A percentile compares a stretch with the other conserved stretches of the same genome.
Conservation (phyloP, 164 flowering plant species). For the Aristolochia fimbriata region DNA sequence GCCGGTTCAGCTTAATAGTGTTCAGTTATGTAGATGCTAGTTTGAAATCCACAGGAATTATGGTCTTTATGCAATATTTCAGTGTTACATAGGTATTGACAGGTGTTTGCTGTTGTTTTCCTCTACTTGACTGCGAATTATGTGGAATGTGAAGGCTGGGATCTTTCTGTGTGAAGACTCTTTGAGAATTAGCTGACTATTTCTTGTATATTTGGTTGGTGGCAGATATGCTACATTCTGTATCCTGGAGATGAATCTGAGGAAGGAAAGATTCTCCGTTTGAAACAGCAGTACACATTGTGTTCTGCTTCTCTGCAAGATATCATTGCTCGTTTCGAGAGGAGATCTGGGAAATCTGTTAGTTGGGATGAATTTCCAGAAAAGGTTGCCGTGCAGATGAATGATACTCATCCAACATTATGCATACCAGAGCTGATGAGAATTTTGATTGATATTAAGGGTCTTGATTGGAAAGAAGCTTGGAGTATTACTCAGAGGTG, state of each 20-base stretch:
- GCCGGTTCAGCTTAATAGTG: too few species aligned
- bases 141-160: too few species aligned
- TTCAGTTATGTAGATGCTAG: too few species aligned
- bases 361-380: conserved; percentile 89
- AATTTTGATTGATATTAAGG: conserved; percentile 76
- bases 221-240: conserved; percentile 70
- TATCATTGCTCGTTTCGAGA: conserved; percentile 77
- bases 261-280: conserved; percentile 80
- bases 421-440: conserved; percentile 95
- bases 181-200: too few species aligned
- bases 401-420: conserved; percentile 97
- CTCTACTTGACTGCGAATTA: too few species aligned
- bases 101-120: too few species aligned
- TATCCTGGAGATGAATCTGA: conserved; percentile 94
- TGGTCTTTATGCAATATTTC: too few species aligned
- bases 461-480: conserved; percentile 71
- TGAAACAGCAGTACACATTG: conserved; percentile 89
- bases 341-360: conserved; percentile 51
- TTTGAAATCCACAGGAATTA: too few species aligned
- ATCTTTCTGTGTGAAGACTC: too few species aligned
- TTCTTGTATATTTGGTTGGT: too few species aligned
- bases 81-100: too few species aligned
- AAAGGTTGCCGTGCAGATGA: conserved; percentile 96
- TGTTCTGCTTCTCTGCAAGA: conserved; percentile 98
- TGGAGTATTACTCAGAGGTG: conserved; percentile 89